Conservation (phyloP, 495 filamentous ascomycete genomes). For the Penicillium samsonianum region DNA sequence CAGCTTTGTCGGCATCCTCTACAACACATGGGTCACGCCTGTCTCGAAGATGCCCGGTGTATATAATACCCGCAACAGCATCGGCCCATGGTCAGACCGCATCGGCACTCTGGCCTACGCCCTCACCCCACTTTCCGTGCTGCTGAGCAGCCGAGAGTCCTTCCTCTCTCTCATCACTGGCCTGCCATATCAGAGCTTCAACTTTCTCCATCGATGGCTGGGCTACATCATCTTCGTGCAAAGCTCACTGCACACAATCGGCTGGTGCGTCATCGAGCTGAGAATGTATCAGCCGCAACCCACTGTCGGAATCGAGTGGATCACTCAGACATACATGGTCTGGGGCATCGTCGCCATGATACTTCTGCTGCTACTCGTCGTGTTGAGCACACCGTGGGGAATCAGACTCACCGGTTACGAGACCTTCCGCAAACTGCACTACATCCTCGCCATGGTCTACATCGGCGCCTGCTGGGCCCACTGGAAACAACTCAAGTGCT, state of each 20-base stretch:
- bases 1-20: slow-evolving; percentile 61
- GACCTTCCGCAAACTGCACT: slow-evolving; percentile 64
- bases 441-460: slow-evolving; percentile 64
- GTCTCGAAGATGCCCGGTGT: slow-evolving; percentile 47
- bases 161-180: slow-evolving; percentile 63
- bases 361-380: slow-evolving; percentile 56
- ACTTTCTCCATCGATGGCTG: slow-evolving; percentile 68
- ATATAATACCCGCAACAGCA: slow-evolving; percentile 56
- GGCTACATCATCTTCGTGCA: slow-evolving; percentile 66
- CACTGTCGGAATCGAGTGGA: slow-evolving; percentile 47
- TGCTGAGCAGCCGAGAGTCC: slow-evolving; percentile 60
- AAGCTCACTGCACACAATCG: slow-evolving; percentile 62
- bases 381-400: slow-evolving; percentile 53
- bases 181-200: slow-evolving; percentile 66
- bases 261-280: slow-evolving; percentile 63
- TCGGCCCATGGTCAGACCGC: slow-evolving; percentile 63
- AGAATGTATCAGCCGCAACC: slow-evolving; percentile 67
- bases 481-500: slow-evolving; percentile 62
- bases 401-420: slow-evolving; percentile 67
- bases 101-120: slow-evolving; percentile 66
- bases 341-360: slow-evolving; percentile 66
- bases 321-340: slow-evolving; percentile 59
- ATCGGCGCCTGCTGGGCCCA: slow-evolving; percentile 69
- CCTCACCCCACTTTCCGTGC: slow-evolving; percentile 61
- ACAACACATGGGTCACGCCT: slow-evolving; percentile 61